Percentiles rank a stretch among this genome's conserved stretches.
Evolutionary conservation across 306 rosid genomes (phyloP).

Genomic region (Aeschynomene evenia): DNA sequence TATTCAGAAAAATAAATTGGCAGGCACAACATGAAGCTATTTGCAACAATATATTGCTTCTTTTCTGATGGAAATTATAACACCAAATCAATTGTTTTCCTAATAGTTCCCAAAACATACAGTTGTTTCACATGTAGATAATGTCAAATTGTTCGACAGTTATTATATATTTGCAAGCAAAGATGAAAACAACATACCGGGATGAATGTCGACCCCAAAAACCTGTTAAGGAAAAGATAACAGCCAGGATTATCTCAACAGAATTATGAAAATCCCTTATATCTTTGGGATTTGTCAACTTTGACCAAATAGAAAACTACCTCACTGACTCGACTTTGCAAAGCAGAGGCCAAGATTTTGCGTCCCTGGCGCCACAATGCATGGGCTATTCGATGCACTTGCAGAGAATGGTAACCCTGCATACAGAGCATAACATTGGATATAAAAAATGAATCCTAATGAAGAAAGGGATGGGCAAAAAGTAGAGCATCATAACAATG

Average conservation of each 20-base stretch:
- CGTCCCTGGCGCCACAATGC: conserved; percentile 80
- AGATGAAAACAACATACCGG: conserved; percentile 55
- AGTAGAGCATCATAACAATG: not conserved
- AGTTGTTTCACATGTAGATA: not conserved
- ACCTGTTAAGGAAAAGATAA: conserved; percentile 57
- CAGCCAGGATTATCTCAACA: conserved; percentile 18
- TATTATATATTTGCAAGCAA: conserved; percentile 6
- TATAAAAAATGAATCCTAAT: conserved; percentile 14
- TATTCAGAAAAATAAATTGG: conserved; percentile 14
- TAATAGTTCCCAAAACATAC: conserved; percentile 4
- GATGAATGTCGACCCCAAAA: conserved; percentile 90
- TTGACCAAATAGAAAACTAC: conserved; percentile 44
- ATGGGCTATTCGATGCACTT: conserved; percentile 82
- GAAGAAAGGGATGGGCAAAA: conserved; percentile 13
- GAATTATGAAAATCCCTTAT: conserved; percentile 7
- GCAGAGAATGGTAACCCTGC: conserved; percentile 91
- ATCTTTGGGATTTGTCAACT: not conserved
- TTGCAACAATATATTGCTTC: conserved; percentile 10
- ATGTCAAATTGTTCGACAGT: not conserved
- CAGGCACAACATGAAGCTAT: conserved; percentile 19
- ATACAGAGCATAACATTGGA: conserved; percentile 20
- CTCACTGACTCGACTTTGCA: conserved; percentile 92
- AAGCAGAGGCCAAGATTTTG: conserved; percentile 73
- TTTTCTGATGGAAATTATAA: conserved; percentile 12
- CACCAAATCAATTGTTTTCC: not conserved